Percentiles rank a stretch among this genome's conserved stretches.
These are phyloP conservation scores for Pleomassaria siparia DNA, from an alignment of 2,329 filamentous ascomycete genomes.

Conservation along the genomic window DNA sequence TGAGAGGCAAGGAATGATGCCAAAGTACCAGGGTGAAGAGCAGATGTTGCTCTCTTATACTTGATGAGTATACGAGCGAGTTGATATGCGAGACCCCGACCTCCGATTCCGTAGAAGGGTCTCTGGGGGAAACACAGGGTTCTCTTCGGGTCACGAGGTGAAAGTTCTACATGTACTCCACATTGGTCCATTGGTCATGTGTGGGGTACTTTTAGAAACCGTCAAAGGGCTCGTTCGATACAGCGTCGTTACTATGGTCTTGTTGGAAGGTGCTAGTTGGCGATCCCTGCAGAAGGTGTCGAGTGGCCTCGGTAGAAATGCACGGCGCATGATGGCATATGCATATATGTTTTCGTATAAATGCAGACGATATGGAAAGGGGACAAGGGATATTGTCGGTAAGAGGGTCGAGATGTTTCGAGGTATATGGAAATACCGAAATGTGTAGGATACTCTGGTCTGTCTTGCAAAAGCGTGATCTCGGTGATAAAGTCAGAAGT, in stretches of 20 bases:
- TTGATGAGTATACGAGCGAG: not conserved
- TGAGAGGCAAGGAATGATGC: too few species aligned
- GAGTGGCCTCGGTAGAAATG: slow-evolving; percentile 1
- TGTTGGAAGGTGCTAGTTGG: slow-evolving; percentile 12
- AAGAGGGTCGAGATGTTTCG: too few species aligned
- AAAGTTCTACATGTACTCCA: slow-evolving; percentile 5
- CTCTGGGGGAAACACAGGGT: slow-evolving; percentile 5
- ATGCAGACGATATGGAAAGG: too few species aligned
- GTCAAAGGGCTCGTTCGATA: too few species aligned
- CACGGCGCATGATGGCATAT: too few species aligned
- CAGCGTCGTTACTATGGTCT: slow-evolving; percentile 4
- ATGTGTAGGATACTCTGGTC: too few species aligned
- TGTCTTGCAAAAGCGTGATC: too few species aligned
- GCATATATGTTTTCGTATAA: too few species aligned
- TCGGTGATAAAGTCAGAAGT: too few species aligned
- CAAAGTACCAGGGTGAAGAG: slow-evolving; percentile 1
- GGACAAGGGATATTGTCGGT: too few species aligned
- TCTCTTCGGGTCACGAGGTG: slow-evolving; percentile 7
- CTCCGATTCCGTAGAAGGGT: slow-evolving; percentile 2
- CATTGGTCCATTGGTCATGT: slow-evolving; percentile 5
- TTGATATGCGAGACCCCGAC: slow-evolving; percentile 1
- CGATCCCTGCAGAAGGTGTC: not conserved
- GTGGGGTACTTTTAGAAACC: too few species aligned
- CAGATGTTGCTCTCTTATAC: not conserved
- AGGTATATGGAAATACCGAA: too few species aligned